Percentiles rank a stretch among this genome's conserved stretches.
Conservation (phyloP, 495 filamentous ascomycete species). For the Aspergillus incahuasiensis region DNA sequence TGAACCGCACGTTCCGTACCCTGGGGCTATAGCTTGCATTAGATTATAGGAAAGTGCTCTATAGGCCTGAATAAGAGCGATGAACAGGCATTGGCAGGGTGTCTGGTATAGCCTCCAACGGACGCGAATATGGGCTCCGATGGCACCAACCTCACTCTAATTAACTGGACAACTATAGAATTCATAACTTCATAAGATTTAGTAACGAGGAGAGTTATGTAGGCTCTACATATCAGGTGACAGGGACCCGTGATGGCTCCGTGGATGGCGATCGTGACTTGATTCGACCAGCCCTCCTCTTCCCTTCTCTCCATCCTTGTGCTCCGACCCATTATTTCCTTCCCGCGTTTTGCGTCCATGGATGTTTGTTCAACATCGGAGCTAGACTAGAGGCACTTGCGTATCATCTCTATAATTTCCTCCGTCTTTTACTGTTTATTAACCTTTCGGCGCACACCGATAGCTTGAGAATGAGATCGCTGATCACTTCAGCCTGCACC, state of each 20-base stretch:
- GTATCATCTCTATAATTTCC: too few relatives aligned
- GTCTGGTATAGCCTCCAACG: too few relatives aligned
- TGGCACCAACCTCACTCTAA: too few relatives aligned
- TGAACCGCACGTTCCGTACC: not conserved
- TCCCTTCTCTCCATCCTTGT: not conserved
- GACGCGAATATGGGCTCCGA: too few relatives aligned
- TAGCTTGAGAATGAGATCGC: not conserved
- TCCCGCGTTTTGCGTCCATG: not conserved
- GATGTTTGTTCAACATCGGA: not conserved
- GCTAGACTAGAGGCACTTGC: not conserved
- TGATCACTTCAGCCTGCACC: not conserved
- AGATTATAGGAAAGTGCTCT: too few relatives aligned
- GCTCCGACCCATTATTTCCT: not conserved
- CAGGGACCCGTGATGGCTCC: slow-evolving; percentile 10
- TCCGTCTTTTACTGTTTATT: too few relatives aligned
- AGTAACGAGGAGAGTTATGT: not conserved
- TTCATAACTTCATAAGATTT: not conserved
- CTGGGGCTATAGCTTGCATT: not conserved
- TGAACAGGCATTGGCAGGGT: too few relatives aligned
- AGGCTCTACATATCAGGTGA: slow-evolving; percentile 14
- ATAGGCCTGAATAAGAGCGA: too few relatives aligned
- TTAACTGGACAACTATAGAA: too few relatives aligned
- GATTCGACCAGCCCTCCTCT: not conserved
- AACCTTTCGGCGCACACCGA: not conserved
- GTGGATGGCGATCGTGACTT: slow-evolving; percentile 7